Evolutionary conservation across 495 filamentous ascomycete species (phyloP), one percentile per base, ranked within the genome.

Genomic region (Podospora conica): DNA sequence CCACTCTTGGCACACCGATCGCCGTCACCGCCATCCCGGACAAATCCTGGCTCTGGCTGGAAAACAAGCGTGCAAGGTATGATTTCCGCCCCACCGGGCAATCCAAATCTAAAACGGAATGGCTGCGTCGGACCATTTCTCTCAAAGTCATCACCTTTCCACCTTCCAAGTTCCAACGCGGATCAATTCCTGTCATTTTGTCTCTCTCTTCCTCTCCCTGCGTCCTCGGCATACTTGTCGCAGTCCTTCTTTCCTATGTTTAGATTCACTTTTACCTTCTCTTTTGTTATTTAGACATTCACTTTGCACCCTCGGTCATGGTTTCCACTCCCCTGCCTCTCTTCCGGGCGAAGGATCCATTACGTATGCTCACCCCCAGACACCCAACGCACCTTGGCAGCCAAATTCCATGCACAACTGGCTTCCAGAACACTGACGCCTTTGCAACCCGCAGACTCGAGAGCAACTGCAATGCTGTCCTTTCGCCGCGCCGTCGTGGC

Each of bases 401-500:
- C 28, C 55, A 55, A 28, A 61, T 60, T 65, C 18, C 54, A 21
- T 24, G 57, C 40, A 62, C 18, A 59, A 59, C 12, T 60, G 20
- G 40, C 58, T 24, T 22, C 55, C 24, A 27, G 25, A 59, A 59
- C 24, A 33, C 65, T 60, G 59, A 67, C 63, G 27, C 0, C 60
- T 54, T 61, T 55, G 53, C 53, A 59, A 59, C 40, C 33, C 29
- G 24, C 22, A 69, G 66, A 57, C 40, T 28, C 63, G 22, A 64
- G 40, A 48, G 53, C 55, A 61, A 27, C 24, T 58, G 69, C 54
- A 28, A 82, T 83, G 80, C 72, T 92, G 69, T 89, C 90, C 62
- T 91, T 92, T 71, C 84, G 87, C 69, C 87, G 88, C 77, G 87
- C 88, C 69, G 78, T 94, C 40, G 73, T 94, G 67, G 81, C 87